Conservation (phyloP, 345 rosid genomes). For the Carallia brachiata region DNA sequence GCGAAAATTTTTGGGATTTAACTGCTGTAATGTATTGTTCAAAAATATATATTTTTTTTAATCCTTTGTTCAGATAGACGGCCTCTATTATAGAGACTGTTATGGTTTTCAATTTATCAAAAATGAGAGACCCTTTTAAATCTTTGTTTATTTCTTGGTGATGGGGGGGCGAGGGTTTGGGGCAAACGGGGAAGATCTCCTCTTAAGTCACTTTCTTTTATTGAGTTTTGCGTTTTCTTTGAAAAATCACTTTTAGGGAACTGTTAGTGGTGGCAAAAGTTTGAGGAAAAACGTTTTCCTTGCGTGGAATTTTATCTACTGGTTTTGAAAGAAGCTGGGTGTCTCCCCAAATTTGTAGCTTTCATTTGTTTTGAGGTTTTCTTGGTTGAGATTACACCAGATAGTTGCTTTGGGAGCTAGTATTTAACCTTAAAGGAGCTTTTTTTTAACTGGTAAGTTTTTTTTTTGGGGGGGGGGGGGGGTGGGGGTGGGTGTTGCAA, state of each 20-base stretch:
- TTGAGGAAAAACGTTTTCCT: too few species aligned
- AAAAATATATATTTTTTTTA: neutral
- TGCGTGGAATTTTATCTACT: neutral
- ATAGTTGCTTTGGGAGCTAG: conserved; percentile 1
- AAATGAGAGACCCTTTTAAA: too few species aligned
- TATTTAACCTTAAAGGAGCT: conserved; percentile 14
- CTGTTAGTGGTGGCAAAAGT: too few species aligned
- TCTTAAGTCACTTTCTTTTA: conserved; percentile 8
- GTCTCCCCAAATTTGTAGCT: neutral
- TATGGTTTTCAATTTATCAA: too few species aligned
- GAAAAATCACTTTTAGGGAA: too few species aligned
- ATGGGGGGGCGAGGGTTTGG: too few species aligned
- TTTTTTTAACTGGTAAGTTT: neutral
- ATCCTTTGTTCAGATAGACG: too few species aligned
- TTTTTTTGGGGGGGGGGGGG: neutral
- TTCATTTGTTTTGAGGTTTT: conserved; percentile 1
- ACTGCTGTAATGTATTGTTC: neutral
- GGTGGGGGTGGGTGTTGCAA: neutral
- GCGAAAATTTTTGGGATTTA: conserved; percentile 15
- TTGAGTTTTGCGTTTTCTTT: neutral
- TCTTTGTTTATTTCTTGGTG: neutral
- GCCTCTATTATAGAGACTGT: too few species aligned
- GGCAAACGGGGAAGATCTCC: neutral
- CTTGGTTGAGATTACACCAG: neutral
- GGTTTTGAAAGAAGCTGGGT: neutral